These are phyloP conservation scores for Aegilops tauschii DNA, from an alignment of 176 grass and related monocot species.

Conservation along the genomic window DNA sequence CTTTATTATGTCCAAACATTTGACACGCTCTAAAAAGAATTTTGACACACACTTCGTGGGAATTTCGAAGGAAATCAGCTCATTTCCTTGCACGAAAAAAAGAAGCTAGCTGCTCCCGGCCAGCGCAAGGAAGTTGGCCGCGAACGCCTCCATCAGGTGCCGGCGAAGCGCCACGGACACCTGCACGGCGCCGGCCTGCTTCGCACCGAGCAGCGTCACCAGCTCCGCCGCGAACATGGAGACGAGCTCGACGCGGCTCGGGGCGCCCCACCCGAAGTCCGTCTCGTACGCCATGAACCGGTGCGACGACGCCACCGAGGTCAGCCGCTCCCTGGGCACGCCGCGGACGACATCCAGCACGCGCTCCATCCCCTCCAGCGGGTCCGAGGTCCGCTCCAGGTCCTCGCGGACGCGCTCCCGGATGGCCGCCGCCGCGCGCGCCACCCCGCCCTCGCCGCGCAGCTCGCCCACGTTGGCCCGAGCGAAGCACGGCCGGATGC, in stretches of 20 bases:
- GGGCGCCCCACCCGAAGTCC: slow-evolving; percentile 43
- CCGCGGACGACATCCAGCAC: background rate
- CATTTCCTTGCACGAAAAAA: no score
- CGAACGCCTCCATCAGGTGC: background rate
- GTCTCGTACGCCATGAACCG: slow-evolving; percentile 36
- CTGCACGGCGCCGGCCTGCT: slow-evolving; percentile 23
- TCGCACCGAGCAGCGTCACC: slow-evolving; percentile 9
- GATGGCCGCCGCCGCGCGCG: background rate
- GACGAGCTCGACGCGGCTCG: slow-evolving; percentile 32
- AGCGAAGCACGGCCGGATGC: slow-evolving; percentile 19
- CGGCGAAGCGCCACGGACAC: background rate
- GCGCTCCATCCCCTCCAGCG: background rate
- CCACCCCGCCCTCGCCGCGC: background rate
- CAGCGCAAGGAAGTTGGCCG: background rate
- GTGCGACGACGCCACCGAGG: slow-evolving; percentile 13
- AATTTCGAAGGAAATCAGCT: no score
- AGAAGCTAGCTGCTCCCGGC: background rate
- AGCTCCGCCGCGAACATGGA: slow-evolving; percentile 5
- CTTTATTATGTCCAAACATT: no score
- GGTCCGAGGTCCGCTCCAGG: background rate
- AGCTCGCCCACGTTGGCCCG: slow-evolving; percentile 1
- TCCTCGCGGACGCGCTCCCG: background rate
- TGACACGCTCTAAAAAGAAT: no score
- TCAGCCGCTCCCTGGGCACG: background rate
- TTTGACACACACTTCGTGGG: no score